Evolutionary conservation across 306 rosid species (phyloP).

Genomic region (Quercus variabilis): DNA sequence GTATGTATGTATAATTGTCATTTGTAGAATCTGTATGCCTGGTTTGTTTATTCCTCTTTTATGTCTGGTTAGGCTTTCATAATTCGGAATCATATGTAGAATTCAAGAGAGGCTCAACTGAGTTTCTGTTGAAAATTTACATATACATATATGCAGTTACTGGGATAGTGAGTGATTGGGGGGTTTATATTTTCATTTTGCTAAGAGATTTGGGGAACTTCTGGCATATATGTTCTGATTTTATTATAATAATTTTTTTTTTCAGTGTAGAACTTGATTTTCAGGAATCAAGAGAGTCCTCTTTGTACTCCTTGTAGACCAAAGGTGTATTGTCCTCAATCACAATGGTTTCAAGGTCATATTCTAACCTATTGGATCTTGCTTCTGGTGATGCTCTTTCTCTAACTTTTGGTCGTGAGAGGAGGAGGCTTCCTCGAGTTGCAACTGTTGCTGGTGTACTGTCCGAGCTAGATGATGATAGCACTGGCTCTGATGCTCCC

Average conservation of each 20-base stretch:
- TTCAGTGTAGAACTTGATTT: constrained; percentile 16
- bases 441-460: constrained; percentile 81
- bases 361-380: constrained; percentile 80
- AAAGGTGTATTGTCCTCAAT: constrained; percentile 1
- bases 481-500: constrained; percentile 79
- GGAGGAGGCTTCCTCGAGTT: constrained; percentile 74
- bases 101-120: constrained; percentile 1
- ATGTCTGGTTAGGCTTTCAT: background rate
- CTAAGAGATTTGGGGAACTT: constrained; percentile 25
- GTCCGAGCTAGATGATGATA: constrained; percentile 81
- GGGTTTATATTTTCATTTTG: background rate
- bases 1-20: background rate
- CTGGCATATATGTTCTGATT: background rate
- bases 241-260: background rate
- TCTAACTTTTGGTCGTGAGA: constrained; percentile 61
- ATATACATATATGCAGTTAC: background rate
- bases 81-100: background rate
- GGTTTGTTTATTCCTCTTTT: background rate
- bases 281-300: constrained; percentile 25
- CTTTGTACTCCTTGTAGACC: constrained; percentile 14
- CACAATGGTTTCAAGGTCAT: constrained; percentile 82
- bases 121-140: background rate
- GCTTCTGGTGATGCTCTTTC: constrained; percentile 70
- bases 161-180: background rate
- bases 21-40: background rate